Evolutionary conservation across 495 filamentous ascomycete species (phyloP).

Genomic region (Aspergillus bridgeri): DNA sequence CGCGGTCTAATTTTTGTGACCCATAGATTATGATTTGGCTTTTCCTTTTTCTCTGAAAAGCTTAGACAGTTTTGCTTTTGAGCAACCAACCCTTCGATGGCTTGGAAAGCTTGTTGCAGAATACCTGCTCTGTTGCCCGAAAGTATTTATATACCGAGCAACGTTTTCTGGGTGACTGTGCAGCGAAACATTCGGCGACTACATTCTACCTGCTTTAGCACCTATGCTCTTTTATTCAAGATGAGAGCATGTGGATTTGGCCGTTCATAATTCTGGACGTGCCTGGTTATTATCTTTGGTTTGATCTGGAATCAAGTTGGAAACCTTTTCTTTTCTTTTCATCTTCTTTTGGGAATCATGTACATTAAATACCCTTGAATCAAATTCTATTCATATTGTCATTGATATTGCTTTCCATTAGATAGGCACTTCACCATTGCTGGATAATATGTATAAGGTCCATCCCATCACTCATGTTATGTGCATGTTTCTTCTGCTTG

Average conservation of each 20-base stretch:
- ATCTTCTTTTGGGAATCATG: background rate
- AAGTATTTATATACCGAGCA: background rate
- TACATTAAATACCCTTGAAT: background rate
- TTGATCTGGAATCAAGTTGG: background rate
- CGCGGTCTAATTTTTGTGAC: conserved; percentile 17
- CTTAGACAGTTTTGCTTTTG: conserved; percentile 12
- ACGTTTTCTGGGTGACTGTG: background rate
- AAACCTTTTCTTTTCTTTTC: background rate
- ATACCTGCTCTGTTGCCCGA: conserved; percentile 1
- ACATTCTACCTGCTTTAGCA: background rate
- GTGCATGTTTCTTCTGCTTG: background rate
- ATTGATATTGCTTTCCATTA: no score
- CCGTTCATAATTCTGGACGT: background rate
- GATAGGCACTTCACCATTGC: no score
- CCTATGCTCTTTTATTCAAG: background rate
- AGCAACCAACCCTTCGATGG: conserved; percentile 7
- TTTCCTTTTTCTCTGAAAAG: background rate
- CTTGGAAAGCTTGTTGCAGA: conserved; percentile 1
- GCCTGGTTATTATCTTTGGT: background rate
- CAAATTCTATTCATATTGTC: background rate
- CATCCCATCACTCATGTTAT: background rate
- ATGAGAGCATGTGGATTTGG: background rate
- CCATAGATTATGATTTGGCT: conserved; percentile 20
- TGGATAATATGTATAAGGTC: no score
- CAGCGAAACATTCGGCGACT: background rate